Conservation (phyloP, 2,329 filamentous ascomycete genomes). For the Xylaria sp. region DNA sequence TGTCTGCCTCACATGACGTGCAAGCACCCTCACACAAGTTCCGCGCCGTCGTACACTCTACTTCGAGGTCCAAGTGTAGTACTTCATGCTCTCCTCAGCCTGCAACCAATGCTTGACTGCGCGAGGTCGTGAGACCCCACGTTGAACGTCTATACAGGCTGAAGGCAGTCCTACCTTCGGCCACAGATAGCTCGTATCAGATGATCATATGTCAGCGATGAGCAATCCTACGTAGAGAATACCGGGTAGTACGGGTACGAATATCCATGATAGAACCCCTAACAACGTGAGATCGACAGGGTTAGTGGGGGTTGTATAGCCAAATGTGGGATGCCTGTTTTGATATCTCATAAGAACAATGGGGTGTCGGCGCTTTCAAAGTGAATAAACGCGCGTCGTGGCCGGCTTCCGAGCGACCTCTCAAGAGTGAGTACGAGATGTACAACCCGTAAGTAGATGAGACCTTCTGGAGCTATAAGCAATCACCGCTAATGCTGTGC, state of each 20-base stretch:
- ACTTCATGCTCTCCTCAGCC: neutral
- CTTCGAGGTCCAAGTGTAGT: neutral
- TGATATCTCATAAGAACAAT: neutral
- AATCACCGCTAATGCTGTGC: conserved; percentile 1
- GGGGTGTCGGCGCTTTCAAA: neutral
- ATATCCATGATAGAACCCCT: neutral
- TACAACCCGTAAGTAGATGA: neutral
- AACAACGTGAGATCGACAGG: neutral
- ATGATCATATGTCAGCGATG: conserved; percentile 18
- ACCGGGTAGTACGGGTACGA: neutral
- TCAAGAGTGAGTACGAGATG: neutral
- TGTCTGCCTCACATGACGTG: conserved; percentile 8
- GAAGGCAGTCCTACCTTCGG: conserved; percentile 10
- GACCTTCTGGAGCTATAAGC: neutral
- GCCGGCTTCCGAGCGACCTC: neutral
- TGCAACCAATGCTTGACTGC: conserved; percentile 2
- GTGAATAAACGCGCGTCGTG: neutral
- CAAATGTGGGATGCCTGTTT: conserved; percentile 3
- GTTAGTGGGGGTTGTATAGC: neutral
- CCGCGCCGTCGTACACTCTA: conserved; percentile 2
- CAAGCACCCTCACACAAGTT: neutral
- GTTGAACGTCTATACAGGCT: conserved; percentile 2
- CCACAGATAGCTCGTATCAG: conserved; percentile 26
- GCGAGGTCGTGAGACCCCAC: conserved; percentile 10
- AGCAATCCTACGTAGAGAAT: neutral